These are phyloP conservation scores for Pyrrhoderma lamaoense DNA, from an alignment of 1,284 basidiomycete species.

Conservation along the genomic window DNA sequence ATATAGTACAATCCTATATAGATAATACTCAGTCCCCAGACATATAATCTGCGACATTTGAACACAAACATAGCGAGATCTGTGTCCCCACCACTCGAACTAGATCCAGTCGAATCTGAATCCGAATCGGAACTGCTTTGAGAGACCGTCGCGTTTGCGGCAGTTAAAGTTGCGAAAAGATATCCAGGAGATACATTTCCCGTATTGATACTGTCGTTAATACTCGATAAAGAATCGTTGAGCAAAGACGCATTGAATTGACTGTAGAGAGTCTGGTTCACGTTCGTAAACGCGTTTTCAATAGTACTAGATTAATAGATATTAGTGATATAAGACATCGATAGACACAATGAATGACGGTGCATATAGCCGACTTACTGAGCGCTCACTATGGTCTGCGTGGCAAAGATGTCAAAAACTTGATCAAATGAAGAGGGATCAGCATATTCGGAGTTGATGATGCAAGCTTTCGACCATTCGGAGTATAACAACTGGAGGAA, in stretches of 20 bases:
- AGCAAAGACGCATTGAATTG: slow-evolving; percentile 54
- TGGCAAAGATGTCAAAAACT: slow-evolving; percentile 75
- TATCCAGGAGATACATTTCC: slow-evolving; percentile 42
- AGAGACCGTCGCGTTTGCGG: slow-evolving; percentile 51
- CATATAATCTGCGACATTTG: slow-evolving; percentile 8
- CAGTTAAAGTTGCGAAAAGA: slow-evolving; percentile 60
- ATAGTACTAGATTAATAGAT: slow-evolving; percentile 5
- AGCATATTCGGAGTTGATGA: slow-evolving; percentile 66
- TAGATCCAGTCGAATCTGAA: slow-evolving; percentile 6
- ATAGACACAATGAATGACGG: slow-evolving; percentile 1
- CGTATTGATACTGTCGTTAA: slow-evolving; percentile 43
- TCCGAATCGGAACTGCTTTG: slow-evolving; percentile 20
- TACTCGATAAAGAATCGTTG: slow-evolving; percentile 41
- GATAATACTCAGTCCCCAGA: background rate
- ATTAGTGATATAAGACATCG: background rate
- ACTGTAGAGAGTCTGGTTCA: slow-evolving; percentile 43
- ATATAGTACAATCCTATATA: slow-evolving; percentile 76
- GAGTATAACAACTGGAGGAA: slow-evolving; percentile 66
- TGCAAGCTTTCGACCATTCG: slow-evolving; percentile 58
- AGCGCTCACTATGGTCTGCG: slow-evolving; percentile 40
- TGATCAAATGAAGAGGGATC: slow-evolving; percentile 60
- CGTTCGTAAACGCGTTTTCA: slow-evolving; percentile 27
- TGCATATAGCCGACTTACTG: slow-evolving; percentile 25
- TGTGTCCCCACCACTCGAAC: slow-evolving; percentile 36
- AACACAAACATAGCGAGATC: slow-evolving; percentile 63